Evolutionary conservation across 139 green algal genomes (phyloP).

Genomic region (Volvox africanus): DNA sequence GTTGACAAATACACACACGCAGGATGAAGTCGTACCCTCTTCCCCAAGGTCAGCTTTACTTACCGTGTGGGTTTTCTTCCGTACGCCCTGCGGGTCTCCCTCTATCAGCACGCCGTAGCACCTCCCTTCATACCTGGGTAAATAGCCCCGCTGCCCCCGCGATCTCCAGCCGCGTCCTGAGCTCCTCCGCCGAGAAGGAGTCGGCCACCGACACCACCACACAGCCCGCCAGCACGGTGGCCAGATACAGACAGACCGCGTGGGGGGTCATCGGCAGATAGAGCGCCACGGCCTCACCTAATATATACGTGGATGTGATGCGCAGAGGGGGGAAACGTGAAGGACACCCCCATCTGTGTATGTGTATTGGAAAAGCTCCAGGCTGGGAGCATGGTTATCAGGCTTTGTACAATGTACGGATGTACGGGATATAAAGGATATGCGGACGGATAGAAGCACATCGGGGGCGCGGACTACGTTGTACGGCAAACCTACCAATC

Average conservation of each 20-base stretch:
- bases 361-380: not conserved
- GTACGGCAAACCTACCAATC: constrained; percentile 62
- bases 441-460: too few species aligned
- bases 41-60: too few species aligned
- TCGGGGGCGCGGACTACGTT: not conserved
- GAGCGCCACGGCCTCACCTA: constrained; percentile 84
- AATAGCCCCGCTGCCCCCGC: constrained; percentile 77
- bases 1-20: not conserved
- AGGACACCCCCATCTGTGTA: not conserved
- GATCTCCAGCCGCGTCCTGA: constrained; percentile 82
- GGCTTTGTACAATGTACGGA: too few species aligned
- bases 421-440: too few species aligned
- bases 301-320: not conserved
- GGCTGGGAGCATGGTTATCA: too few species aligned
- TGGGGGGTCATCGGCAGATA: constrained; percentile 85
- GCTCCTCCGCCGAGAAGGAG: constrained; percentile 84
- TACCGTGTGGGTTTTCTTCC: too few species aligned
- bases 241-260: constrained; percentile 85
- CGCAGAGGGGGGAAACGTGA: too few species aligned
- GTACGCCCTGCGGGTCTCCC: not conserved
- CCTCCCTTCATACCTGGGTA: constrained; percentile 78
- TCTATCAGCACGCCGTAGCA: not conserved
- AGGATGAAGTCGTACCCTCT: too few species aligned
- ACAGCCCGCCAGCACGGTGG: constrained; percentile 85
- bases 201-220: constrained; percentile 77